phyloP scores from a whole-genome alignment of 23 red algal genomes.

The Pyropia yezoensis region DNA sequence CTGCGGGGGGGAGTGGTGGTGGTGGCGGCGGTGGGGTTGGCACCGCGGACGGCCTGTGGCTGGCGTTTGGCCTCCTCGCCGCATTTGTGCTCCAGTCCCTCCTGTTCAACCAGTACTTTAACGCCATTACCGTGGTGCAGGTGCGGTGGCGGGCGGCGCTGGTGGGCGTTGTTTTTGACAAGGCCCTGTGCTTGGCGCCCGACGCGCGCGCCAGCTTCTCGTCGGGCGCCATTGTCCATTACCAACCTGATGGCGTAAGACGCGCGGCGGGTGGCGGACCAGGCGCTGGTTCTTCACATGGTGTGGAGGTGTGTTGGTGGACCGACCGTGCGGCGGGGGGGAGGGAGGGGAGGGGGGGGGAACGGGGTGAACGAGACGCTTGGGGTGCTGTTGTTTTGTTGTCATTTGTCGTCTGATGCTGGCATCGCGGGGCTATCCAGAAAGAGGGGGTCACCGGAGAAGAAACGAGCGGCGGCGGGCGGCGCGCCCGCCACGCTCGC shows the following conservation, averaged over 20 bases:
- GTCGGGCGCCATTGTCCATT: constrained; percentile 36
- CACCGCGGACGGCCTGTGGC: constrained; percentile 4
- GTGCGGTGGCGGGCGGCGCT: constrained; percentile 29
- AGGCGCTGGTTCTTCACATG: constrained; percentile 41
- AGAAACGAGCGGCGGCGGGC: too few relatives aligned
- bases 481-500: too few relatives aligned
- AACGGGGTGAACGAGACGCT: too few relatives aligned
- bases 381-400: too few relatives aligned
- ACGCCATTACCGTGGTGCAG: constrained; percentile 28
- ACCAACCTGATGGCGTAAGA: constrained; percentile 69
- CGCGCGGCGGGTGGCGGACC: constrained; percentile 40
- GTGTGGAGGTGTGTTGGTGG: constrained; percentile 14
- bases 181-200: constrained; percentile 40
- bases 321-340: neutral
- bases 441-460: too few relatives aligned
- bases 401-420: too few relatives aligned
- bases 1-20: too few relatives aligned
- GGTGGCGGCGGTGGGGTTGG: neutral
- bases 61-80: constrained; percentile 32
- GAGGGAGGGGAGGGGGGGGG: too few relatives aligned
- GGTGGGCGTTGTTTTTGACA: constrained; percentile 40
- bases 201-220: too few relatives aligned
- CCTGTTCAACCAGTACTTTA: too few relatives aligned
- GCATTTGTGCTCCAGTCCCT: constrained; percentile 35
- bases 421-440: too few relatives aligned